Conservation (phyloP, 345 rosid species). For the Eucalyptus tenuipes region DNA sequence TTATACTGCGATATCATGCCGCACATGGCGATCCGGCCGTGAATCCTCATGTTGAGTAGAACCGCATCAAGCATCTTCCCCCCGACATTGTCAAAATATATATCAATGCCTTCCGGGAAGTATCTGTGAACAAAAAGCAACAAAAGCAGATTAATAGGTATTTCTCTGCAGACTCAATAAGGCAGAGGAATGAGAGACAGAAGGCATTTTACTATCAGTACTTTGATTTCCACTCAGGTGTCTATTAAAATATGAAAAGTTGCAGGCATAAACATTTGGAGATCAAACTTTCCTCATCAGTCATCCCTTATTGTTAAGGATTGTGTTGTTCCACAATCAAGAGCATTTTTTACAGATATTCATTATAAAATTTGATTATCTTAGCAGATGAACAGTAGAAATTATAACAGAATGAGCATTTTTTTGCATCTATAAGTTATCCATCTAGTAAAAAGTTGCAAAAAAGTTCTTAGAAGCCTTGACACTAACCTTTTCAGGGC, state of each 20-base stretch:
- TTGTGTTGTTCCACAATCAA: neutral
- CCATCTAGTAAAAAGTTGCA: neutral
- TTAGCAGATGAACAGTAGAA: neutral
- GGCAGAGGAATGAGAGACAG: neutral
- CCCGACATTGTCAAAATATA: conserved; percentile 17
- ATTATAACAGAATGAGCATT: neutral
- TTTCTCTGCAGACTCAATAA: neutral
- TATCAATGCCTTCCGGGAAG: conserved; percentile 5
- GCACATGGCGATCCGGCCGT: conserved; percentile 8
- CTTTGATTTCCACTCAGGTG: neutral
- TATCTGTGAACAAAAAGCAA: neutral
- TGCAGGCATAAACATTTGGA: neutral
- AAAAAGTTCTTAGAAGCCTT: neutral
- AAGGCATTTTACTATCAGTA: neutral
- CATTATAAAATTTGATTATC: neutral
- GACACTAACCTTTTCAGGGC: conserved; percentile 35
- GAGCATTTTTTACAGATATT: neutral
- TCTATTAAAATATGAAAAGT: neutral
- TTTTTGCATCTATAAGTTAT: neutral
- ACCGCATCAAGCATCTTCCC: conserved; percentile 17
- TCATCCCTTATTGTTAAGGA: neutral
- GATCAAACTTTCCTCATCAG: neutral
- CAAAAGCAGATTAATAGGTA: neutral
- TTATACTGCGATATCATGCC: conserved; percentile 19
- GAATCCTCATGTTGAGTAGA: conserved; percentile 9